These are phyloP conservation scores for Penicillium taxi DNA, from an alignment of 495 filamentous ascomycete genomes.

Conservation along the genomic window DNA sequence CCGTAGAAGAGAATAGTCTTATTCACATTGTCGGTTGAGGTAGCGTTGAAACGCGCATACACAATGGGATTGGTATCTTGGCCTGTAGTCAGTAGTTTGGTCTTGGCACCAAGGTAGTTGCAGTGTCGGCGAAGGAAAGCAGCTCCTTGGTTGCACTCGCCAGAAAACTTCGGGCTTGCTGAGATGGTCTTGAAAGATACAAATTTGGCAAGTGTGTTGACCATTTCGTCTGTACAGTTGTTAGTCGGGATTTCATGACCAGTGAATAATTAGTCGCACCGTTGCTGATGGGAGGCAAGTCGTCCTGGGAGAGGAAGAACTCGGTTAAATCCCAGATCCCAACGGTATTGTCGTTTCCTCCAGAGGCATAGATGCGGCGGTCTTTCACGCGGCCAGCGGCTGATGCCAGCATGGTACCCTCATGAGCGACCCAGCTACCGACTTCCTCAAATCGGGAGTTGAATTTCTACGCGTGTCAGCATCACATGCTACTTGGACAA, in stretches of 20 bases:
- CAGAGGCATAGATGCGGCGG: constrained; percentile 76
- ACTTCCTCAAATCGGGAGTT: constrained; percentile 83
- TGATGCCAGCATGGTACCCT: constrained; percentile 82
- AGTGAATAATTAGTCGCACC: constrained; percentile 28
- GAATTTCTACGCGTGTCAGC: constrained; percentile 52
- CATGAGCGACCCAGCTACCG: constrained; percentile 75
- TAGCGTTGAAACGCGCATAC: constrained; percentile 73
- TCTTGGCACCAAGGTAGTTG: constrained; percentile 80
- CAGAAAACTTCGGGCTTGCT: constrained; percentile 68
- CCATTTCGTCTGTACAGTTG: constrained; percentile 56
- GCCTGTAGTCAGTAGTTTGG: constrained; percentile 73
- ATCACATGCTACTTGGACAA: too few relatives aligned
- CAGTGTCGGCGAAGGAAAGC: constrained; percentile 83
- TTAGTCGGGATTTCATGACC: constrained; percentile 1
- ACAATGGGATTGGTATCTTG: constrained; percentile 79
- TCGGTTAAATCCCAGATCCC: constrained; percentile 78
- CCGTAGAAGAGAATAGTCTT: constrained; percentile 95
- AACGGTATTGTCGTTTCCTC: constrained; percentile 86
- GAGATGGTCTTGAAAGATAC: constrained; percentile 88
- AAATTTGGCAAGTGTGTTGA: constrained; percentile 73
- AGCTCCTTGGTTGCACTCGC: constrained; percentile 87
- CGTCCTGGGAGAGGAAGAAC: constrained; percentile 36
- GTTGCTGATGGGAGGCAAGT: constrained; percentile 48
- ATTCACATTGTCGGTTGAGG: constrained; percentile 46
- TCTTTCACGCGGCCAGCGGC: constrained; percentile 58